Base-by-base conservation (phyloP, 1,284 basidiomycete species). In the Puccinia sorghi region DNA sequence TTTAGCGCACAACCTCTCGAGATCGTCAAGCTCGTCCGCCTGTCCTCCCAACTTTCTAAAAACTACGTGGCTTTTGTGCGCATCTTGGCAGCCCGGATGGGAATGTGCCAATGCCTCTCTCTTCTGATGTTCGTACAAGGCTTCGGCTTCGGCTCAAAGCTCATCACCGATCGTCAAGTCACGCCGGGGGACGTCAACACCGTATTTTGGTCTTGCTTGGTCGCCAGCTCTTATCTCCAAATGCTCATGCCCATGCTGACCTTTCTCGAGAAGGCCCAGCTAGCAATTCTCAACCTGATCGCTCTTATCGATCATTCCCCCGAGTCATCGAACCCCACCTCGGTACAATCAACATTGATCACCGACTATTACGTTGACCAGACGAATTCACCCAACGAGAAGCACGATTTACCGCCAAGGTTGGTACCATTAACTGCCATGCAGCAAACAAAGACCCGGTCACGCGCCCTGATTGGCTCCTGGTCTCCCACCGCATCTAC, bases 101-200 rank as follows among this genome's bases (percentile, higher is more conserved):
- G 90, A 37, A 80, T 90, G 5, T 88, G 88, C 12, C 92, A 94
- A 83, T 92, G 93, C 84, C 87, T 92, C 69, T 89, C 91, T 81
- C 91, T 96, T 87, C 88, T 89, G 48, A 97, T 97, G 89, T 98
- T 98, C 85, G 93, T 98, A 12, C 92, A 94, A 83, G 94, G 92
- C 0, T 98, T 98, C 86, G 97, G 94, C 93, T 98, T 92, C 84
- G 97, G 96, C 15, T 89, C 91, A 2, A 90, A 92, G 83, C 88
- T 97, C 72, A 93, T 99, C 15, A 86, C 89, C 32, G 87, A 90
- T 22, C 91, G 91, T 5, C 89, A 88, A 79, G 87, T 90, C 72
- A 86, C 86, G 1, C 87, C 91, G 0, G 93, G 92, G 4, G 88
- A 90, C 69, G 92, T 98, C 81, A 94, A 95, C 90, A 91, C 92